These are phyloP conservation scores for Posidonia oceanica DNA, from an alignment of 116 monocot species.

Conservation along the genomic window DNA sequence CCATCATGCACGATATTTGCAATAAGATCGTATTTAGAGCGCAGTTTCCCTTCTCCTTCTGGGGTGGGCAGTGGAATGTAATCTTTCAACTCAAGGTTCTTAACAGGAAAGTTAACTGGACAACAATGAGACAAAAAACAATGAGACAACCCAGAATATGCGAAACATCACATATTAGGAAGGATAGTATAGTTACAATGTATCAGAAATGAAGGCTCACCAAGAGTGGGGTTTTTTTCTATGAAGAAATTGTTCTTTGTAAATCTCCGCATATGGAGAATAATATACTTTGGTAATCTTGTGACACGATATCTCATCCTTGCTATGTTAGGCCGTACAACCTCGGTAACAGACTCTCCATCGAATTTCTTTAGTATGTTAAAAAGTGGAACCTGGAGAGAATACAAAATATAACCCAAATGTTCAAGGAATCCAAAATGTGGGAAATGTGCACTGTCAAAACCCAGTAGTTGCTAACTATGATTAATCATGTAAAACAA, in stretches of 20 bases:
- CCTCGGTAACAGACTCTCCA: conserved; percentile 87
- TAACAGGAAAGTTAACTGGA: conserved; percentile 88
- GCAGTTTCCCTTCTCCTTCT: conserved; percentile 46
- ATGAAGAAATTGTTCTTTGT: conserved; percentile 95
- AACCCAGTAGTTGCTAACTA: too few species aligned
- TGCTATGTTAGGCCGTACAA: conserved; percentile 81
- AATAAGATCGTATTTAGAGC: conserved; percentile 94
- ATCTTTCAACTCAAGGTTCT: conserved; percentile 96
- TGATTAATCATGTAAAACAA: too few species aligned
- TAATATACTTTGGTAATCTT: conserved; percentile 82
- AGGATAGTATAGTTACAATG: not conserved
- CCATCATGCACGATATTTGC: conserved; percentile 97
- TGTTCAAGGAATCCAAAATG: too few species aligned
- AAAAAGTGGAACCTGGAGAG: conserved; percentile 77
- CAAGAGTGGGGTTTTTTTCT: conserved; percentile 95
- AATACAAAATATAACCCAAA: not conserved
- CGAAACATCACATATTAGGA: not conserved
- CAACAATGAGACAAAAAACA: not conserved
- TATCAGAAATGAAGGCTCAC: conserved; percentile 18
- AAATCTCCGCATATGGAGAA: conserved; percentile 94
- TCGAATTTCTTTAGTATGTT: conserved; percentile 98
- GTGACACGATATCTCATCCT: conserved; percentile 92
- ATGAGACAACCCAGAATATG: not conserved
- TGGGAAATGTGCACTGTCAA: too few species aligned
- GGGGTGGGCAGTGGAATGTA: conserved; percentile 78